Evolutionary conservation across 345 rosid species (phyloP).

Genomic region (Hibiscus mutabilis): DNA sequence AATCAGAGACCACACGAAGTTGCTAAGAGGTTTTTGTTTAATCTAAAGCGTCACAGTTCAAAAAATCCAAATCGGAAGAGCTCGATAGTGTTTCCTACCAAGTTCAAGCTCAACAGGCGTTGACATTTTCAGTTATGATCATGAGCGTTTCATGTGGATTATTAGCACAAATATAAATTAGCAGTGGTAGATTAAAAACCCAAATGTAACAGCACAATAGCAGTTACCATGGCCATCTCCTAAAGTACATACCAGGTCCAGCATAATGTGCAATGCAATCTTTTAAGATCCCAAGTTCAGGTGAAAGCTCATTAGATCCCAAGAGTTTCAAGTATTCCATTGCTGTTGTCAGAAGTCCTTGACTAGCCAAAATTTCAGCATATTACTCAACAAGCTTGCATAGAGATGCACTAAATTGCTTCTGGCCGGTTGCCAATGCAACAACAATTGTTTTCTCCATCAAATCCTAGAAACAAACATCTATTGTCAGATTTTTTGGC

Average conservation of each 20-base stretch:
- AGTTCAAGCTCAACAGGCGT: not conserved
- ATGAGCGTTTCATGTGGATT: not conserved
- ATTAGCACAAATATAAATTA: not conserved
- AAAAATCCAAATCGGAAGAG: too few relatives aligned
- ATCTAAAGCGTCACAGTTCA: not conserved
- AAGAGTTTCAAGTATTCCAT: constrained; percentile 90
- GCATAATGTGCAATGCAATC: constrained; percentile 69
- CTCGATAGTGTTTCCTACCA: too few relatives aligned
- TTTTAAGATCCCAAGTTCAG: constrained; percentile 75
- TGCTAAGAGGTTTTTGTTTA: not conserved
- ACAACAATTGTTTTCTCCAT: constrained; percentile 99
- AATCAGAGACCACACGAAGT: not conserved
- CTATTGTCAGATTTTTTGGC: constrained; percentile 6
- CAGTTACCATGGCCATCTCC: not conserved
- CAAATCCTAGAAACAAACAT: constrained; percentile 60
- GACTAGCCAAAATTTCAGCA: constrained; percentile 96
- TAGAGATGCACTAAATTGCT: constrained; percentile 77
- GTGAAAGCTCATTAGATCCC: constrained; percentile 78
- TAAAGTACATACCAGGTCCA: constrained; percentile 54
- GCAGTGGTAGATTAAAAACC: not conserved
- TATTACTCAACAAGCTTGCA: constrained; percentile 96
- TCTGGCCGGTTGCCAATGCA: constrained; percentile 92
- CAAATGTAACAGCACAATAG: not conserved
- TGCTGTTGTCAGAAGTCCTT: constrained; percentile 78
- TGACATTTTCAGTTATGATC: not conserved